phyloP scores from a whole-genome alignment of 2,329 filamentous ascomycete genomes.

The Aspergillus unguis region DNA sequence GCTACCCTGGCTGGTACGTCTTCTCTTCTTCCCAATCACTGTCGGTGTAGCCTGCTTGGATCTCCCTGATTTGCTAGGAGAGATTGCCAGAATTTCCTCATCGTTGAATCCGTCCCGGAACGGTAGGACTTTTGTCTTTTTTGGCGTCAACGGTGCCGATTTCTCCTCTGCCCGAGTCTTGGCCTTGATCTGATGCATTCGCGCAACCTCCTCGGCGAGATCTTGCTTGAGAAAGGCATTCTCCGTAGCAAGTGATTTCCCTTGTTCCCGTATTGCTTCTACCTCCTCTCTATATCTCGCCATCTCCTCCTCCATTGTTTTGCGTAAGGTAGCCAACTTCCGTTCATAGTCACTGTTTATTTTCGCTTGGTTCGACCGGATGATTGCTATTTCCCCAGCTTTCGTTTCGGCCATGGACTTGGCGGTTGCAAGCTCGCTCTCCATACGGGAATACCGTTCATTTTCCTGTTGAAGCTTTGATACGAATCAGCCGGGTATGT shows the following conservation, averaged over 20 bases:
- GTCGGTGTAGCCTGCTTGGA: conserved; percentile 55
- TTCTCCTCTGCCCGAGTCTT: conserved; percentile 37
- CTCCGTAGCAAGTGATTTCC: conserved; percentile 56
- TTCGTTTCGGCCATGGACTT: conserved; percentile 48
- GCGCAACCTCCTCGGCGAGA: conserved; percentile 53
- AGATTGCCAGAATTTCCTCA: conserved; percentile 55
- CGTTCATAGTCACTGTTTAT: conserved; percentile 53
- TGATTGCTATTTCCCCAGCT: conserved; percentile 60
- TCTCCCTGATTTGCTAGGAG: conserved; percentile 52
- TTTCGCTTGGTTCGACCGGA: conserved; percentile 57
- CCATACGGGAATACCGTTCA: conserved; percentile 38
- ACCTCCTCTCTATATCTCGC: conserved; percentile 54
- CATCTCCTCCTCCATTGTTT: conserved; percentile 52
- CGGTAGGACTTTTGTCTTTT: conserved; percentile 46
- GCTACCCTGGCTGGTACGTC: conserved; percentile 50
- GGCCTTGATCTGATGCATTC: conserved; percentile 41
- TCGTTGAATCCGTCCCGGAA: conserved; percentile 64
- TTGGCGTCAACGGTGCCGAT: conserved; percentile 49
- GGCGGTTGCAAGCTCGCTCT: conserved; percentile 37
- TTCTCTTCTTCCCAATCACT: conserved; percentile 57
- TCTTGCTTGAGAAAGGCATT: conserved; percentile 61
- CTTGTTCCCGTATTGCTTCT: conserved; percentile 52
- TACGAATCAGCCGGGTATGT: conserved; percentile 9
- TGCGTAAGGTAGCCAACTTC: conserved; percentile 52
- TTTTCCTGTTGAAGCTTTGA: conserved; percentile 40